Percentiles rank a stretch among this genome's conserved stretches.
phyloP scores from a whole-genome alignment of 148 eudicot genomes.

The Pouteria glomerata region DNA sequence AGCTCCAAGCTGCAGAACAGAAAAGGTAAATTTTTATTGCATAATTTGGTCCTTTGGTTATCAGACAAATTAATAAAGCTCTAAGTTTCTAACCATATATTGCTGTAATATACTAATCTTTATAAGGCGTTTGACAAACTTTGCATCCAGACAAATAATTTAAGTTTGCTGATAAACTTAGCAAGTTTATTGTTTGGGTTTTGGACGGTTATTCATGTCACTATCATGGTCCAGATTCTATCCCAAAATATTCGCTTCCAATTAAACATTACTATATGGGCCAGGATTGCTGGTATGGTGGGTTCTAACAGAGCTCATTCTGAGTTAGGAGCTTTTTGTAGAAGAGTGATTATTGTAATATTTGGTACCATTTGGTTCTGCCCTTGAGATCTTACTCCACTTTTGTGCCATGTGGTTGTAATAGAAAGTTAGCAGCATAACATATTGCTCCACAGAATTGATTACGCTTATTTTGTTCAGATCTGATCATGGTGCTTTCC shows the following conservation, averaged over 20 bases:
- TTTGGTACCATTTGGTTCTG: too few relatives aligned
- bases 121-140: not conserved
- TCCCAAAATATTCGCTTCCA: not conserved
- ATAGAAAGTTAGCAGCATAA: too few relatives aligned
- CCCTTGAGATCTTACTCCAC: too few relatives aligned
- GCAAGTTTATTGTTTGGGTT: not conserved
- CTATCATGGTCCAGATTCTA: not conserved
- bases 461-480: too few relatives aligned
- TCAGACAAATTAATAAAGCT: not conserved
- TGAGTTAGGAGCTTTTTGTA: too few relatives aligned
- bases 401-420: not conserved
- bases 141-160: not conserved
- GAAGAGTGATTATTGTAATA: too few relatives aligned
- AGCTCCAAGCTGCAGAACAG: conserved; percentile 96
- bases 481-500: too few relatives aligned
- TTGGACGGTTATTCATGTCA: not conserved
- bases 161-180: not conserved
- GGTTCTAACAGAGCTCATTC: not conserved
- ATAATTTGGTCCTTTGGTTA: not conserved
- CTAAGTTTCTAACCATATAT: too few relatives aligned
- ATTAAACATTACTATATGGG: not conserved
- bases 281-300: not conserved
- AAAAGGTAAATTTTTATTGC: conserved; percentile 48
- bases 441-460: too few relatives aligned
- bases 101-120: not conserved